Base-by-base conservation (phyloP, 176 grass and related monocot species). In the sorghum (Sorghum bicolor) region DNA sequence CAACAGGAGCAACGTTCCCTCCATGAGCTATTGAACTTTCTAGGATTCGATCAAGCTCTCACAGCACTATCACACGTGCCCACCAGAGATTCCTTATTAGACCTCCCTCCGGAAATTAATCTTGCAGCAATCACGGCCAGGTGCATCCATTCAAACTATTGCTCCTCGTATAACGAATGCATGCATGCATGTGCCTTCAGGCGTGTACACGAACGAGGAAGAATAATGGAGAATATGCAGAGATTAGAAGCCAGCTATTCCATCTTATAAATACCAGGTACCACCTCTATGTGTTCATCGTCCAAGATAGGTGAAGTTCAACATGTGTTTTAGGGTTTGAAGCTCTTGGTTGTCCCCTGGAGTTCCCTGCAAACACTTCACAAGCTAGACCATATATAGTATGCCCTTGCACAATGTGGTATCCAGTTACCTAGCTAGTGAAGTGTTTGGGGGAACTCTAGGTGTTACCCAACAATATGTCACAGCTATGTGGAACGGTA, bases 281-380 rank as follows among this genome's bases (percentile, higher is more conserved):
- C 6, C 16, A 10, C 20, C 47, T 26, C 5, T 25, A 0, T 26
- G 26, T 43, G 5, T 75, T 87, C 62, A 57, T 40, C 69, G 32
- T 47, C 58, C 44, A 66, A 25, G 30, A 32, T 41, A 2, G 14
- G 31, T 2, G 4, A 34, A 74, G 69, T 75, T 7, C 37, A 12
- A 64, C 1, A 8, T 26, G 70, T 17, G 37, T 43, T 43, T 5
- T n/a, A 79, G 39, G 19, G 29, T 22, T 12, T 72, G 5, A 34
- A 75, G 57, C 34, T 74, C 12, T 39, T 76, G 36, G 75, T 48
- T 87, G 72, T 71, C 52, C 31, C 72, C 72, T 61, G 38, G 79
- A 69, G 79, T 87, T 87, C 39, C 64, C 39, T 63, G 50, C 72
- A 87, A 69, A 82, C 79, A 82, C 72, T 87, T 87, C 72, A 87